These are phyloP conservation scores for Handroanthus guayacan DNA, from an alignment of 257 asterid species.

Conservation along the genomic window DNA sequence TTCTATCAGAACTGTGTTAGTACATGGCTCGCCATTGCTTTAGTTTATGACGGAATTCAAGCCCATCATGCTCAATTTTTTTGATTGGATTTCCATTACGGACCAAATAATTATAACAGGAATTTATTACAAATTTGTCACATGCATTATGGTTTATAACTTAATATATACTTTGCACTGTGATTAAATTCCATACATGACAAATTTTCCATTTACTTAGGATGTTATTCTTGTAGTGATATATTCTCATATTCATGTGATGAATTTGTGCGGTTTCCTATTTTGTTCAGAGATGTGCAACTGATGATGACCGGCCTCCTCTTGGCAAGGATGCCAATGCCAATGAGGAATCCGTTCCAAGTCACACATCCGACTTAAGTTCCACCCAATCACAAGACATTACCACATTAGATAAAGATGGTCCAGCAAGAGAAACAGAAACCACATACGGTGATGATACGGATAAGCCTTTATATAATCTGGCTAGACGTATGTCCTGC, in stretches of 20 bases:
- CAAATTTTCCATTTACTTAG: too few species aligned
- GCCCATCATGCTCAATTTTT: too few species aligned
- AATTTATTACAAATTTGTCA: too few species aligned
- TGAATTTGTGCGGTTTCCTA: neutral
- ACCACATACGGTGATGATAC: neutral
- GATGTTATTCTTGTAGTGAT: too few species aligned
- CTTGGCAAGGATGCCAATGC: constrained; percentile 7
- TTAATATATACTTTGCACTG: too few species aligned
- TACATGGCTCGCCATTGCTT: too few species aligned
- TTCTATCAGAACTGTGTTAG: too few species aligned
- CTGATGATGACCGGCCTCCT: constrained; percentile 75
- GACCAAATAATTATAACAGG: too few species aligned
- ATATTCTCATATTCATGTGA: constrained; percentile 22
- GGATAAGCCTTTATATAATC: constrained; percentile 45
- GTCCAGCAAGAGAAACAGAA: neutral
- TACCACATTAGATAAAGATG: constrained; percentile 24
- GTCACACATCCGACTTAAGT: constrained; percentile 12
- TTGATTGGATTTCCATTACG: too few species aligned
- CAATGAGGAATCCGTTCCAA: constrained; percentile 41
- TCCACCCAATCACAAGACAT: constrained; percentile 40
- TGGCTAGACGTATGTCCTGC: constrained; percentile 72
- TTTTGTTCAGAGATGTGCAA: constrained; percentile 71
- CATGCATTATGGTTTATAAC: too few species aligned
- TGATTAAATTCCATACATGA: too few species aligned
- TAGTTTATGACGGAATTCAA: too few species aligned